phyloP scores from a whole-genome alignment of 805 yeast genomes.

The Pichia phayaonensis region DNA sequence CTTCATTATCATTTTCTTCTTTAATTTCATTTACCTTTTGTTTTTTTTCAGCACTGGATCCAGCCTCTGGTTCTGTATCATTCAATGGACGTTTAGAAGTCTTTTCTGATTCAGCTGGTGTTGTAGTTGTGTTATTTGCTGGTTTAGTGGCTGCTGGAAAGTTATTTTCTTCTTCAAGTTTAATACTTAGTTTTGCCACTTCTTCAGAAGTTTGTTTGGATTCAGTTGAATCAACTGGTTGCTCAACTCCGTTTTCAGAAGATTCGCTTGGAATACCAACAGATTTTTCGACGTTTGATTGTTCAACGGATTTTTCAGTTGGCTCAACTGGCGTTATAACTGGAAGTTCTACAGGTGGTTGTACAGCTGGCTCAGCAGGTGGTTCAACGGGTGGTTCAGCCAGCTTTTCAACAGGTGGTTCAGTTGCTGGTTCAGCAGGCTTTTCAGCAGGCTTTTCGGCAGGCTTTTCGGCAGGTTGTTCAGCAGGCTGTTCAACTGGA shows the following conservation, averaged over 20 bases:
- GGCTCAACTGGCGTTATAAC: not conserved
- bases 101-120: not conserved
- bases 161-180: not conserved
- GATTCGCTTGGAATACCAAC: too few relatives aligned
- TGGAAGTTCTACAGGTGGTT: not conserved
- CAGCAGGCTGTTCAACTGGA: not conserved
- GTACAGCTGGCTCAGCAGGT: not conserved
- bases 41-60: not conserved
- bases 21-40: not conserved
- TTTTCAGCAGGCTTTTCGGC: not conserved
- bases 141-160: not conserved
- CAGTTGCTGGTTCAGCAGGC: not conserved
- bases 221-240: not conserved
- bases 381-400: not conserved
- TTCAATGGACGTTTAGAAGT: not conserved
- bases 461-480: not conserved
- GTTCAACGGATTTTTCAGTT: not conserved
- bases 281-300: too few relatives aligned
- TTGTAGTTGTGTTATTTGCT: not conserved
- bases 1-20: conserved; percentile 2
- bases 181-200: not conserved
- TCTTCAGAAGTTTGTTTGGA: not conserved
- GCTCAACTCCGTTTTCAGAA: too few relatives aligned
- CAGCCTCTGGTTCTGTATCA: not conserved
- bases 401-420: not conserved